phyloP scores from a whole-genome alignment of 1,139 yeast species.

The Sugiyamaella xylanicola region DNA sequence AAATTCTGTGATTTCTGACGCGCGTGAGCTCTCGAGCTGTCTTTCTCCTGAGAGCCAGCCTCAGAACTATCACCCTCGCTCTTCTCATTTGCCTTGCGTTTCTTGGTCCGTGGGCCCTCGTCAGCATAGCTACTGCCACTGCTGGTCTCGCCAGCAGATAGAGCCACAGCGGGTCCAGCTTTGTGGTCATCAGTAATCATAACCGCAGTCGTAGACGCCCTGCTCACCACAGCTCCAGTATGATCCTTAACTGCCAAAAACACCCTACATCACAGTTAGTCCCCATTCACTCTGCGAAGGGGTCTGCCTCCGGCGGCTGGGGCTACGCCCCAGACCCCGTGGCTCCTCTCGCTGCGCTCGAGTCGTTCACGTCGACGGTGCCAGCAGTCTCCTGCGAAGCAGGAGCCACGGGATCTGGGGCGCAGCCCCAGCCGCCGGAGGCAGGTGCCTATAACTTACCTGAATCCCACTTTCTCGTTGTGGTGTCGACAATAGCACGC shows the following conservation, averaged over 20 bases:
- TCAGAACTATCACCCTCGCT: slow-evolving; percentile 1
- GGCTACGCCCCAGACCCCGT: neutral
- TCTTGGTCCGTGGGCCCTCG: slow-evolving; percentile 20
- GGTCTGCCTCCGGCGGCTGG: neutral
- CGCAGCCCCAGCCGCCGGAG: no score
- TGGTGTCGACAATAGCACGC: slow-evolving; percentile 97
- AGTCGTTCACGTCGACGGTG: neutral
- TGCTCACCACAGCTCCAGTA: slow-evolving; percentile 65
- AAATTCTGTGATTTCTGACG: neutral
- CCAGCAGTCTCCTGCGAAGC: neutral
- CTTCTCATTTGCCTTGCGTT: slow-evolving; percentile 17
- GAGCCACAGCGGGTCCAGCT: slow-evolving; percentile 36
- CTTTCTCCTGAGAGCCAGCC: neutral
- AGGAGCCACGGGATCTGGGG: no score
- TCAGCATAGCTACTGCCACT: slow-evolving; percentile 14
- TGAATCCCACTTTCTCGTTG: slow-evolving; percentile 75
- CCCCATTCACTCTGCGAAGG: neutral
- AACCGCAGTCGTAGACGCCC: slow-evolving; percentile 68
- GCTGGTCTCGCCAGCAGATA: slow-evolving; percentile 18
- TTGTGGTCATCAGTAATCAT: slow-evolving; percentile 92
- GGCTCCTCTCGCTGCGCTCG: neutral
- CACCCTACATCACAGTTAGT: slow-evolving; percentile 43
- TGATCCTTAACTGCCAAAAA: slow-evolving; percentile 66
- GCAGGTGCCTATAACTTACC: slow-evolving; percentile 42
- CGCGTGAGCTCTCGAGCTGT: neutral